These are phyloP conservation scores for Vitellaria paradoxa DNA, from an alignment of 179 eudicot genomes.

Conservation along the genomic window DNA sequence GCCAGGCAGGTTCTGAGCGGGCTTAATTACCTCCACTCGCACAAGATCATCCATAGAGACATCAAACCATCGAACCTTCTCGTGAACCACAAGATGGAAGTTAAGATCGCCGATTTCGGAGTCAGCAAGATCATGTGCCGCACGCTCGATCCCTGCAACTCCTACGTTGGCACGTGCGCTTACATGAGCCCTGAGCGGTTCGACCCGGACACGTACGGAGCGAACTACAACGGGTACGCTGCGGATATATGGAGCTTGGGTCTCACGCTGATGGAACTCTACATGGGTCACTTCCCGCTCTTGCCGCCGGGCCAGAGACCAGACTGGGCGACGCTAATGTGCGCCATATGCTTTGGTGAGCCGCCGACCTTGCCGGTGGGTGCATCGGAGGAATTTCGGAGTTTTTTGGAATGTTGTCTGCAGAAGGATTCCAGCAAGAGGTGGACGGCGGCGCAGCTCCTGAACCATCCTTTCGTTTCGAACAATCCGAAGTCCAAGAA, in stretches of 20 bases:
- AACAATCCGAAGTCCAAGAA: background rate
- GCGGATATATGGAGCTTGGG: constrained; percentile 93
- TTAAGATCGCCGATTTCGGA: constrained; percentile 84
- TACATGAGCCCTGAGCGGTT: constrained; percentile 95
- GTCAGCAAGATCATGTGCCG: constrained; percentile 81
- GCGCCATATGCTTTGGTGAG: constrained; percentile 90
- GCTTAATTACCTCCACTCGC: constrained; percentile 56
- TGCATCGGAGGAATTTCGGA: constrained; percentile 58
- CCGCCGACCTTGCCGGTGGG: constrained; percentile 69
- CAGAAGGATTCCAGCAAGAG: constrained; percentile 74
- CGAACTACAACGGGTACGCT: constrained; percentile 77
- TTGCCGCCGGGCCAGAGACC: constrained; percentile 70
- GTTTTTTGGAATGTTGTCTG: constrained; percentile 68
- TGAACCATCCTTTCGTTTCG: constrained; percentile 65
- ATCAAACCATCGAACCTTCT: constrained; percentile 73
- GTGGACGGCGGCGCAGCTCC: constrained; percentile 59
- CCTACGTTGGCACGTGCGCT: constrained; percentile 91
- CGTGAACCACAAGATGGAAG: constrained; percentile 47
- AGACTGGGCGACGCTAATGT: constrained; percentile 93
- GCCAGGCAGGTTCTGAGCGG: constrained; percentile 61
- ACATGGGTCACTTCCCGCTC: constrained; percentile 77
- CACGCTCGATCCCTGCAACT: constrained; percentile 77
- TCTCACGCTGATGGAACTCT: constrained; percentile 68
- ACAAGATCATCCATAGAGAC: constrained; percentile 78
- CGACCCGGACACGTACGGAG: constrained; percentile 83